Percentiles rank a stretch among this genome's conserved stretches.
Conservation (phyloP, 108 stramenopile genomes). For the Mayamaea pseudoterrestris region DNA sequence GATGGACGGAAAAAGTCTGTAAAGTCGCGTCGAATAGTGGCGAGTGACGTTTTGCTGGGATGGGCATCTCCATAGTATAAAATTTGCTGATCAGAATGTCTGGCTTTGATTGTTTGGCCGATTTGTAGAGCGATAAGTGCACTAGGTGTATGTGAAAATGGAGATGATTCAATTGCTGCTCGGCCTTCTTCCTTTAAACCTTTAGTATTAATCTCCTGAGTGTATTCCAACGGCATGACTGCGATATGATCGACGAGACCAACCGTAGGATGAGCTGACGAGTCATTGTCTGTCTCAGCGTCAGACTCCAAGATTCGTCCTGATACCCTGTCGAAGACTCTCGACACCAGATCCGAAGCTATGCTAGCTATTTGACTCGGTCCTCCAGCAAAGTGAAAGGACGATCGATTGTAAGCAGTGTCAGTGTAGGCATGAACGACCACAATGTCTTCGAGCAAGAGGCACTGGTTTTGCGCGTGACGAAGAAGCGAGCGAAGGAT, state of each 20-base stretch:
- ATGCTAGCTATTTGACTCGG: constrained; percentile 34
- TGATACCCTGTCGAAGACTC: no score
- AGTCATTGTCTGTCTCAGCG: neutral
- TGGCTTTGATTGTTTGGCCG: constrained; percentile 22
- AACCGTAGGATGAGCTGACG: constrained; percentile 49
- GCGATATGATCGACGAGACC: constrained; percentile 76
- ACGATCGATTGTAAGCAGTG: constrained; percentile 68
- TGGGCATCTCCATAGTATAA: constrained; percentile 67
- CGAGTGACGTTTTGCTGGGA: constrained; percentile 40
- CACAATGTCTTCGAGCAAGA: constrained; percentile 12
- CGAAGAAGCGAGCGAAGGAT: constrained; percentile 28
- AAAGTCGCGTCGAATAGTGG: constrained; percentile 47
- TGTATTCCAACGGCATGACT: constrained; percentile 41
- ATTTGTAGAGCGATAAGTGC: constrained; percentile 44
- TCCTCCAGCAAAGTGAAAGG: constrained; percentile 68
- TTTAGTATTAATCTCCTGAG: constrained; percentile 3
- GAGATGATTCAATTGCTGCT: constrained; percentile 11
- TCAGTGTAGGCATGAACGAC: constrained; percentile 75
- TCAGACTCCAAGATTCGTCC: no score
- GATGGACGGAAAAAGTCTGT: constrained; percentile 55
- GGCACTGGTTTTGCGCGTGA: constrained; percentile 42
- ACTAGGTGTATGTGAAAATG: neutral
- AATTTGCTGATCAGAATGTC: constrained; percentile 17
- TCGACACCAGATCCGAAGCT: constrained; percentile 16
- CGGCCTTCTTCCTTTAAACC: constrained; percentile 2